Evolutionary conservation across 2,329 filamentous ascomycete genomes (phyloP).

Genomic region (Pseudogymnoascus verrucosus): DNA sequence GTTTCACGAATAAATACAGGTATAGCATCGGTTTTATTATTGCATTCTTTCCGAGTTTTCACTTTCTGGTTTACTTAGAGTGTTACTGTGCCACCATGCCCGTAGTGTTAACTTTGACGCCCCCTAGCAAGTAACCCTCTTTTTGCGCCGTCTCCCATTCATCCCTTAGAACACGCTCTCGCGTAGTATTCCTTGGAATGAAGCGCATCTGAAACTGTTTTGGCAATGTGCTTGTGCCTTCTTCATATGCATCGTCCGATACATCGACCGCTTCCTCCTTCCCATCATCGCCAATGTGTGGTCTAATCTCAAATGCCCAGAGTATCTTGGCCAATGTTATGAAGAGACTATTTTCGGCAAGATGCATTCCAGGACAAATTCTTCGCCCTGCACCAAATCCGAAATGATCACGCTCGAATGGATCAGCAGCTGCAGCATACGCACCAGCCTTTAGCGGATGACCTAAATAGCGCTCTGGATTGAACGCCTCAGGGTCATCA

Average conservation of each 20-base stretch:
- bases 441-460: slow-evolving; percentile 20
- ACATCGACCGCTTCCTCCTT: slow-evolving; percentile 6
- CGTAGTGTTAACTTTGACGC: too few relatives aligned
- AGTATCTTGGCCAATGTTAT: slow-evolving; percentile 27
- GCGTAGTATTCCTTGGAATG: slow-evolving; percentile 22
- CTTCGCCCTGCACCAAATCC: slow-evolving; percentile 30
- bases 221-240: slow-evolving; percentile 27
- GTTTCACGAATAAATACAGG: too few relatives aligned
- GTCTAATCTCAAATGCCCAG: slow-evolving; percentile 27
- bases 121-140: too few relatives aligned
- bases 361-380: slow-evolving; percentile 31
- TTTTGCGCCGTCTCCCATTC: too few relatives aligned
- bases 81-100: too few relatives aligned
- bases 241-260: slow-evolving; percentile 28
- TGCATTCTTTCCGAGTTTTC: too few relatives aligned
- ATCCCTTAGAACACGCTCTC: slow-evolving; percentile 16
- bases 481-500: neutral
- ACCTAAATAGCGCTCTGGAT: slow-evolving; percentile 1
- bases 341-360: slow-evolving; percentile 27
- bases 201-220: slow-evolving; percentile 26
- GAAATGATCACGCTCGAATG: slow-evolving; percentile 23
- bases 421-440: slow-evolving; percentile 10
- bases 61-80: too few relatives aligned
- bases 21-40: too few relatives aligned
- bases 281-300: slow-evolving; percentile 8